Percentiles rank a stretch among this genome's conserved stretches.
Evolutionary conservation across 2,329 filamentous ascomycete genomes (phyloP).

Genomic region (Phaeosphaeria sp.): DNA sequence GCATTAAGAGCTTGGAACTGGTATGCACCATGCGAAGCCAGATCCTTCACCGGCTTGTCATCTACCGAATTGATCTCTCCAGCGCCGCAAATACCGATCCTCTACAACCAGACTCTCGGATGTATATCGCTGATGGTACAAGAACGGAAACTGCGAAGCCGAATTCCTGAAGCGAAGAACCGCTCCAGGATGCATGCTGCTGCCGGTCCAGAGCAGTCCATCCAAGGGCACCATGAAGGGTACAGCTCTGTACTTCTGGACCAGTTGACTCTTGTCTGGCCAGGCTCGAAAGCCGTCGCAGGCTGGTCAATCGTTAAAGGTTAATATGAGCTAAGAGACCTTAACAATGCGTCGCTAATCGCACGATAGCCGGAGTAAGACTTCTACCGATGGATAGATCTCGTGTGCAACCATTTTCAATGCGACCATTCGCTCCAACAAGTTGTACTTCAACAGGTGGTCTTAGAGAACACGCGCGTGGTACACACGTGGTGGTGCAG

Average conservation of each 20-base stretch:
- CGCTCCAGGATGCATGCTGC: neutral
- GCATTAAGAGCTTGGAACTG: neutral
- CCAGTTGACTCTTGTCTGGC: neutral
- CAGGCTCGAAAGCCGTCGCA: neutral
- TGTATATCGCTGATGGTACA: neutral
- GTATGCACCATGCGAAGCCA: neutral
- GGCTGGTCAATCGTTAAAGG: neutral
- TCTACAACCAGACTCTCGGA: neutral
- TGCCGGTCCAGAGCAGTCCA: neutral
- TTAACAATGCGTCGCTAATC: constrained; percentile 1
- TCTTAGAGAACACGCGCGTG: neutral
- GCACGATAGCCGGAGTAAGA: neutral
- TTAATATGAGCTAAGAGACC: neutral
- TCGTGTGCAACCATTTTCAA: neutral
- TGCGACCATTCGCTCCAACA: neutral
- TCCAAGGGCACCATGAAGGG: neutral
- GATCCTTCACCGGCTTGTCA: neutral
- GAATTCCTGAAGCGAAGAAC: neutral
- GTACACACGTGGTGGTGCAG: neutral
- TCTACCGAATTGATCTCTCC: neutral
- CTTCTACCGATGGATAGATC: neutral
- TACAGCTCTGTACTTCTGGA: neutral
- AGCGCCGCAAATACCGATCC: too few relatives aligned
- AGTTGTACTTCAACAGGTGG: neutral
- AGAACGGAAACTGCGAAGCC: neutral